Base-by-base conservation (phyloP, 331 rosid species). In the Arachis monticola region DNA sequence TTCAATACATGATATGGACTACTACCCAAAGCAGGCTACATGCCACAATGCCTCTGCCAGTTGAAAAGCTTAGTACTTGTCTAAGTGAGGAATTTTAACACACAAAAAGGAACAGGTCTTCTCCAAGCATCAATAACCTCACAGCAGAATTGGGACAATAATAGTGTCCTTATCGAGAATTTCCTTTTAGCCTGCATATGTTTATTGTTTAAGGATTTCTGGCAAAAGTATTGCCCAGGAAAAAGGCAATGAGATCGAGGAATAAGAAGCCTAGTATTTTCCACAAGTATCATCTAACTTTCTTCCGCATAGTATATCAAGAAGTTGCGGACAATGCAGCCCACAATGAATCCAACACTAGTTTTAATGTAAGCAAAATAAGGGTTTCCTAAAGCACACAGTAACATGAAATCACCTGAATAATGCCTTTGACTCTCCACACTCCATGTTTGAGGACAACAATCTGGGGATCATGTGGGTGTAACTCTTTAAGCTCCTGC, bases 401-500 rank as follows among this genome's bases (percentile, higher is more conserved):
- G 68, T 45, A 35, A 35, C 40, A 61, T 40, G 10, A 70, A 40
- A 47, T 79, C 60, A 92, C 97, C 97, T 92, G 97, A 66, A 92
- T 92, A 72, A 92, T 92, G 83, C 97, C 97, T 83, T 92, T 92
- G 61, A 92, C 97, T 82, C 93, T 89, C 97, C 97, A 92, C 74
- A 92, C 96, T 61, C 97, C 97, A 77, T 86, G 91, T 83, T 77
- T 92, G 73, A 81, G 88, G 69, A 87, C 91, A 40, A 89, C 97
- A 50, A 92, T 83, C 85, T 89, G 88, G 69, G 97, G 87, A 80
- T 92, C 97, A 66, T 89, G 14, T 1, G 96, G 92, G 82, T 92
- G 97, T 71, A 74, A 67, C 42, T 81, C 96, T 77, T 11, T 76
- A 58, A 92, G 88, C 60, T 92, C 97, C 8, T 82, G 86, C 80